Evolutionary conservation across 768 basidiomycete genomes (phyloP).

Genomic region (Suillus brevipes): DNA sequence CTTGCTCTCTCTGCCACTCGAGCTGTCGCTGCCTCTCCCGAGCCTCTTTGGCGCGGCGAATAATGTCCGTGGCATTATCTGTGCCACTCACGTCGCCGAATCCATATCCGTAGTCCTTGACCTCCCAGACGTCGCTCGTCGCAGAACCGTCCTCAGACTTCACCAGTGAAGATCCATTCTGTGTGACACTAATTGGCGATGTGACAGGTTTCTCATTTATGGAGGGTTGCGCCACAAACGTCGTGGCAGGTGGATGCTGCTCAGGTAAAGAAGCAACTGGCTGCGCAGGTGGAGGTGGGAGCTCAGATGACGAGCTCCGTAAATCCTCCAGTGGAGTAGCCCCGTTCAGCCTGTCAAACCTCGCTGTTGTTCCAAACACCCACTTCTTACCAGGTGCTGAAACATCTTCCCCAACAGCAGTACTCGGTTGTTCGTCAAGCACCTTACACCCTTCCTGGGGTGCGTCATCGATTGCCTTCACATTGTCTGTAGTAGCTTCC

Average conservation of each 20-base stretch:
- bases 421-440: not conserved
- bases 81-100: constrained; percentile 50
- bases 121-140: constrained; percentile 46
- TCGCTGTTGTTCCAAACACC: constrained; percentile 55
- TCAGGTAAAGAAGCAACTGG: not conserved
- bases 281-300: not conserved
- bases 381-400: constrained; percentile 39
- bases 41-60: constrained; percentile 32
- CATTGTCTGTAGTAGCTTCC: constrained; percentile 3
- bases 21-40: constrained; percentile 23
- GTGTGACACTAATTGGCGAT: not conserved
- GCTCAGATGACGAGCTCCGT: not conserved
- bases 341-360: constrained; percentile 12
- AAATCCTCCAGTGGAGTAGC: not conserved
- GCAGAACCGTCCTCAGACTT: constrained; percentile 19
- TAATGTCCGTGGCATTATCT: constrained; percentile 33
- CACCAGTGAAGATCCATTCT: constrained; percentile 8
- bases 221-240: not conserved
- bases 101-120: constrained; percentile 64
- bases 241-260: not conserved
- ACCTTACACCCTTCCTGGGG: not conserved
- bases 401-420: constrained; percentile 3
- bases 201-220: not conserved
- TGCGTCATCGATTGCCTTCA: constrained; percentile 2
- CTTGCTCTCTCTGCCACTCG: constrained; percentile 17